Conservation (phyloP, 2,329 filamentous ascomycete genomes). For the Hymenotorrendiella dingleyae region DNA sequence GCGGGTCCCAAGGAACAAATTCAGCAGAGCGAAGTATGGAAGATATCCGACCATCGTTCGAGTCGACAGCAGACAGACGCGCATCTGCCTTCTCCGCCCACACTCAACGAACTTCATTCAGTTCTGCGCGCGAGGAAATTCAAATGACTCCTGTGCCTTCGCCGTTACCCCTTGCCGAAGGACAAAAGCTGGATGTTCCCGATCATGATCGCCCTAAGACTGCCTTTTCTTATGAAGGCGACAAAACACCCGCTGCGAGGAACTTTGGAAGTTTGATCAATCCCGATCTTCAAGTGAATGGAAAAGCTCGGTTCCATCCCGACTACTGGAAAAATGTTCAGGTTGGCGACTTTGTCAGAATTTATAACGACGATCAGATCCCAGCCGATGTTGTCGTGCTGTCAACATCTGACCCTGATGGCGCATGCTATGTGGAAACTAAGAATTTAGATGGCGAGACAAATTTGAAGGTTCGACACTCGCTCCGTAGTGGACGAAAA, state of each 20-base stretch:
- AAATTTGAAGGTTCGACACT: constrained; percentile 90
- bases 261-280: constrained; percentile 70
- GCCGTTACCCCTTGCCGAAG: constrained; percentile 50
- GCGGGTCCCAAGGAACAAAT: constrained; percentile 32
- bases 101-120: constrained; percentile 41
- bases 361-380: constrained; percentile 94
- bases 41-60: constrained; percentile 46
- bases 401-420: constrained; percentile 88
- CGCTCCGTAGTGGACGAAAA: constrained; percentile 75
- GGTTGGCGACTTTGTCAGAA: constrained; percentile 91
- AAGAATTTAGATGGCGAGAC: constrained; percentile 98
- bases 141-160: constrained; percentile 95
- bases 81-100: constrained; percentile 26
- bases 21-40: constrained; percentile 21
- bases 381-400: constrained; percentile 90
- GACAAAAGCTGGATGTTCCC: constrained; percentile 22
- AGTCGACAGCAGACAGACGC: constrained; percentile 43
- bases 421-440: constrained; percentile 94
- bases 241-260: constrained; percentile 32
- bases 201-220: constrained; percentile 32
- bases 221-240: constrained; percentile 35
- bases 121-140: constrained; percentile 63
- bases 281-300: constrained; percentile 55
- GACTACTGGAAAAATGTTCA: constrained; percentile 94
- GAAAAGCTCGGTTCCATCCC: constrained; percentile 79